phyloP scores from a whole-genome alignment of 1,139 yeast species.

The Pichia norvegensis region DNA sequence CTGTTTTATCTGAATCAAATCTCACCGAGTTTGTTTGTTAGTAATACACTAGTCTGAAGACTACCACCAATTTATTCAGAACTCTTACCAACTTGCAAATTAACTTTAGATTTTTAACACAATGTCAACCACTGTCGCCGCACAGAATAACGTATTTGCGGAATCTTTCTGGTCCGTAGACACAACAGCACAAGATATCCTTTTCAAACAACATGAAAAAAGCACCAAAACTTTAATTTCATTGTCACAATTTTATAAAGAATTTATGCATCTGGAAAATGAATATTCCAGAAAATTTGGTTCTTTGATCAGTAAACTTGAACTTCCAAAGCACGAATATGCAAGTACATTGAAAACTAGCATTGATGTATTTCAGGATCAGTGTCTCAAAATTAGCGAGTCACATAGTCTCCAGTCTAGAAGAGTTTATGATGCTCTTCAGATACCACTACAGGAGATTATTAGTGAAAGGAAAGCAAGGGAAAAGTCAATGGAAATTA shows the following conservation, averaged over 20 bases:
- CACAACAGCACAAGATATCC: slow-evolving; percentile 30
- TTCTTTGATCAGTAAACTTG: slow-evolving; percentile 39
- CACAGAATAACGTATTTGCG: slow-evolving; percentile 16
- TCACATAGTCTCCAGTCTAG: slow-evolving; percentile 41
- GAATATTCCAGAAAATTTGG: slow-evolving; percentile 56
- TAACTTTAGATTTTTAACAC: too few species aligned
- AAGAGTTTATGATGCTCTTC: slow-evolving; percentile 34
- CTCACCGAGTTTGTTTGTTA: too few species aligned
- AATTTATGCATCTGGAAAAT: slow-evolving; percentile 55
- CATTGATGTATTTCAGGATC: slow-evolving; percentile 49
- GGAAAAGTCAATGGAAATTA: slow-evolving; percentile 39
- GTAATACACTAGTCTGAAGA: too few species aligned
- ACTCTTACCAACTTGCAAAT: too few species aligned
- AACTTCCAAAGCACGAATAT: slow-evolving; percentile 51
- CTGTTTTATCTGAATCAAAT: too few species aligned
- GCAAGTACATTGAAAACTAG: slow-evolving; percentile 51
- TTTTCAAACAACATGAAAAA: slow-evolving; percentile 43
- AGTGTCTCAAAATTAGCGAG: slow-evolving; percentile 44
- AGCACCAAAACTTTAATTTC: slow-evolving; percentile 36
- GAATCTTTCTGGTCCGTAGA: slow-evolving; percentile 28
- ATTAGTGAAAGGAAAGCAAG: slow-evolving; percentile 36
- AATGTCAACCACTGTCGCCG: not conserved
- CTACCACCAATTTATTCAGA: too few species aligned
- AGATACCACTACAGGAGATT: slow-evolving; percentile 37
- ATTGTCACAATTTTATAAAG: slow-evolving; percentile 39